Evolutionary conservation across 257 asterid species (phyloP).

Genomic region (Apocynum venetum): DNA sequence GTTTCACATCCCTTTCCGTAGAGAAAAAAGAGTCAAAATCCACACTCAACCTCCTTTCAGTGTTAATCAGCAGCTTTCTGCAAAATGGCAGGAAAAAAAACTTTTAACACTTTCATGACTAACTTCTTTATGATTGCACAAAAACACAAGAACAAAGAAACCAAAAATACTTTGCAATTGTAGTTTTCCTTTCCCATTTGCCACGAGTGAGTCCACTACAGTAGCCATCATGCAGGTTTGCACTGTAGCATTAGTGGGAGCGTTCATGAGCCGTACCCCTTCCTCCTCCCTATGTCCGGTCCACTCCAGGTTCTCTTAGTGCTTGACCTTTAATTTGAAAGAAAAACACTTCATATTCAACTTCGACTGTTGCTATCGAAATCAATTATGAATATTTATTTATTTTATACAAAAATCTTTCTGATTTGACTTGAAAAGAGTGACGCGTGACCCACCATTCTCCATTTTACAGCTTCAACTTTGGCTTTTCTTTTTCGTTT

Average conservation of each 20-base stretch:
- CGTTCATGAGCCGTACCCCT: background rate
- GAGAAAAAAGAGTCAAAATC: conserved; percentile 1
- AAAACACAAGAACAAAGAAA: background rate
- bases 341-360: background rate
- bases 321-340: conserved; percentile 16
- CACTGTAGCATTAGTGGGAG: background rate
- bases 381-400: background rate
- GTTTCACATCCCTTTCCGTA: background rate
- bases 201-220: background rate
- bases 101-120: background rate
- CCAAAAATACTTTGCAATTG: background rate
- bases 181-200: no score
- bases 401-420: conserved; percentile 1
- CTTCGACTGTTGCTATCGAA: background rate
- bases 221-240: background rate
- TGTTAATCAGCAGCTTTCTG: conserved; percentile 6
- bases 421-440: conserved; percentile 21
- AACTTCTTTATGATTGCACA: background rate
- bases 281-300: conserved; percentile 6
- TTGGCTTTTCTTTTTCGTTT: conserved; percentile 2
- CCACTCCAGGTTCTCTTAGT: conserved; percentile 15
- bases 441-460: conserved; percentile 10
- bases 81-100: background rate
- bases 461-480: background rate
- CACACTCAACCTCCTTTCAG: background rate